A percentile compares a stretch with the other conserved stretches of the same genome.
phyloP scores from a whole-genome alignment of 2,329 filamentous ascomycete species.

The Davidsoniella virescens region DNA sequence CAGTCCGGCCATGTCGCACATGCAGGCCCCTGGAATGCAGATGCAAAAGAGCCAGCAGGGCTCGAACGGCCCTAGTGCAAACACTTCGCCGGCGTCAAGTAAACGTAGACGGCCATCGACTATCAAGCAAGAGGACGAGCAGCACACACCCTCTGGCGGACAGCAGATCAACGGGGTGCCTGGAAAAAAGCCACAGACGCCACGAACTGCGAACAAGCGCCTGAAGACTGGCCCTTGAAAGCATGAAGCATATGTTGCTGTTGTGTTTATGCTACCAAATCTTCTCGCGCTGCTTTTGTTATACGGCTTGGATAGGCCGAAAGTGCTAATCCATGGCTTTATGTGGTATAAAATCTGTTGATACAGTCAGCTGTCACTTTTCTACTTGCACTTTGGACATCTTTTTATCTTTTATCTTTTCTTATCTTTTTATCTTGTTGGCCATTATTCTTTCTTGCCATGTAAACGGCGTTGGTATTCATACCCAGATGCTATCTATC shows the following conservation, averaged over 20 bases:
- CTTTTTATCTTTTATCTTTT: background rate
- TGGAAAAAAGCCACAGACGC: constrained; percentile 39
- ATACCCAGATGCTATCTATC: background rate
- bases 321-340: too few species aligned
- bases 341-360: too few species aligned
- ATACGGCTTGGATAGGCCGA: background rate
- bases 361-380: background rate
- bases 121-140: constrained; percentile 41
- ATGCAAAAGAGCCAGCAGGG: constrained; percentile 53
- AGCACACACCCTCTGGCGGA: constrained; percentile 29
- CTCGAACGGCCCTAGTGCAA: constrained; percentile 49
- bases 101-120: constrained; percentile 41
- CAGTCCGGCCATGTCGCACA: constrained; percentile 44
- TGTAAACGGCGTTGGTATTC: too few species aligned
- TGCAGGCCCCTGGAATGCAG: constrained; percentile 51
- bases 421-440: constrained; percentile 1
- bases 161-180: constrained; percentile 36
- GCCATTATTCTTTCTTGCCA: background rate
- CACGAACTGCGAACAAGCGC: constrained; percentile 27
- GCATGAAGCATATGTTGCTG: background rate
- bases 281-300: background rate
- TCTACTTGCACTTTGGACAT: background rate
- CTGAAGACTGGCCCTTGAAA: constrained; percentile 8
- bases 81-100: constrained; percentile 46
- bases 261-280: background rate